A percentile compares a stretch with the other conserved stretches of the same genome.
Conservation (phyloP, 495 filamentous ascomycete species). For the Cladorrhinum samala region DNA sequence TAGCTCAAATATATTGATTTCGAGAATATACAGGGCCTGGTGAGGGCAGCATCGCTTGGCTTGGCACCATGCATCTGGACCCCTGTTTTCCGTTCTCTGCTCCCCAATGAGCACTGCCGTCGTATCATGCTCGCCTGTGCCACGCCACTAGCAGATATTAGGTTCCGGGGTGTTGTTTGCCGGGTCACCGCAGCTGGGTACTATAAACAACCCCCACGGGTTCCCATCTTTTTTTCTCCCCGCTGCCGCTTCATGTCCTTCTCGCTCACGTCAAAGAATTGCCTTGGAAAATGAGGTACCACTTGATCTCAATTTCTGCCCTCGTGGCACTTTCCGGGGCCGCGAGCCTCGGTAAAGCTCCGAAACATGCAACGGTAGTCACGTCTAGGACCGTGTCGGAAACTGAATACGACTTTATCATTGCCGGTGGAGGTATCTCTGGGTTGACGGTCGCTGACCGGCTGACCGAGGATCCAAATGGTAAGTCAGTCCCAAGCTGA, state of each 20-base stretch:
- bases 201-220: too few relatives aligned
- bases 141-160: background rate
- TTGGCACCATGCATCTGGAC: too few relatives aligned
- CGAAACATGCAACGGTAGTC: conserved; percentile 25
- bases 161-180: too few relatives aligned
- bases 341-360: conserved; percentile 5
- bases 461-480: conserved; percentile 41
- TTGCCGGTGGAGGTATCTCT: conserved; percentile 44
- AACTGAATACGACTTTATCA: conserved; percentile 41
- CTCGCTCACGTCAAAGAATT: too few relatives aligned
- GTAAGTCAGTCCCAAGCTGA: conserved; percentile 9
- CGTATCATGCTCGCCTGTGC: background rate
- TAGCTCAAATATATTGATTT: too few relatives aligned
- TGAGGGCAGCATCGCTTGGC: too few relatives aligned
- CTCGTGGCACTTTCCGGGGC: background rate
- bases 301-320: background rate
- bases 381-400: background rate
- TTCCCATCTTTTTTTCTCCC: too few relatives aligned
- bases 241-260: too few relatives aligned
- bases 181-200: too few relatives aligned
- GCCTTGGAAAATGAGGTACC: background rate
- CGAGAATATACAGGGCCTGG: too few relatives aligned
- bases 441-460: conserved; percentile 44
- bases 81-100: background rate
- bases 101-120: background rate